Base-by-base conservation (phyloP, 805 yeast species). In the Ogataea ganodermae region DNA sequence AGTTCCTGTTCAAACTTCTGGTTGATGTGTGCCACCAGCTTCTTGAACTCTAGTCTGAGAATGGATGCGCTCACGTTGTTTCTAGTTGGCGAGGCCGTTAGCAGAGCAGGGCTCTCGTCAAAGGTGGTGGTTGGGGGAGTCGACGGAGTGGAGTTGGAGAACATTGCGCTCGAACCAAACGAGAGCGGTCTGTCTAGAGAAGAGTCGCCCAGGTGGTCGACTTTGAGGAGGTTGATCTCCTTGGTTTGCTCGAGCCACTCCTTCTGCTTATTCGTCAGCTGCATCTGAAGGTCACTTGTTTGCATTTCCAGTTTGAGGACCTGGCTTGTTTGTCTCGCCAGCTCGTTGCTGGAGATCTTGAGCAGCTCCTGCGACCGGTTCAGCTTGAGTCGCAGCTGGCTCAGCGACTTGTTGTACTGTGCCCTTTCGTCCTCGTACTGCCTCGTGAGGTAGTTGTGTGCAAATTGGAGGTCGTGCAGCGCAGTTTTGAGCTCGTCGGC, bases 391-490 rank as follows among this genome's bases (percentile, higher is more conserved):
- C 83, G 72, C 52, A 81, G 69, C 37, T 76, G 76, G 53, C 77
- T 81, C 41, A 83, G 74, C 2, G 78, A 69, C 48, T 75, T 75
- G 43, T 71, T 63, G 46, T 83, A 79, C 50, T 76, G 78, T 13
- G 75, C 75, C 46, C 86, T 73, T 45, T 86, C 86, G 50, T 81
- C 79, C 53, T 83, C 86, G 57, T 76, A 86, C 56, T 84, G 87
- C 58, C 81, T 80, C 2, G 84, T 75, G 45, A 86, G 67, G 59
- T 83, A 86, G 50, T 75, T 81, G 62, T 85, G 89, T 2, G 89
- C 85, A 60, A 86, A 78, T 53, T 84, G 82, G 44, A 86, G 69
- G 61, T 86, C 94, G 46, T 73, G 76, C 42, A 86, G 68, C 0
- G 90, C 89, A 0, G 85, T 79, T 21, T 54, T 53, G 31, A 63